These are phyloP conservation scores for Salix udensis DNA, from an alignment of 345 rosid genomes.

Conservation along the genomic window DNA sequence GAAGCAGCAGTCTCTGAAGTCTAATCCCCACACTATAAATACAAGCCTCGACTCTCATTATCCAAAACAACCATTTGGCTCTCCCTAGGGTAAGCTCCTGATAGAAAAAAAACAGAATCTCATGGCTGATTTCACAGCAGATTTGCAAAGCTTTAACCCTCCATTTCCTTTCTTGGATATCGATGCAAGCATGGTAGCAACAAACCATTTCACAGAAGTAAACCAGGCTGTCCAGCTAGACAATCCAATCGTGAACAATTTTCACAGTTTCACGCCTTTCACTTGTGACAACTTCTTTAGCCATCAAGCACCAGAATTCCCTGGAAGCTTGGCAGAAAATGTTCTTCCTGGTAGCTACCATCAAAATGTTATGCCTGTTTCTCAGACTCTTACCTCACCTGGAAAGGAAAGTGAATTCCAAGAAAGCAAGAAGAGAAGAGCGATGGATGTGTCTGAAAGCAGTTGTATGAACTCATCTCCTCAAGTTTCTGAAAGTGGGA, in stretches of 20 bases:
- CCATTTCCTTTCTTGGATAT: constrained; percentile 30
- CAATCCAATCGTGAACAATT: constrained; percentile 25
- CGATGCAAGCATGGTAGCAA: constrained; percentile 32
- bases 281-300: constrained; percentile 36
- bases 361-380: constrained; percentile 12
- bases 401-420: constrained; percentile 29
- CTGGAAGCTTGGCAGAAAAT: constrained; percentile 25
- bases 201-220: constrained; percentile 33
- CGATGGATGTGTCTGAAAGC: constrained; percentile 29
- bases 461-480: constrained; percentile 35
- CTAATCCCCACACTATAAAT: constrained; percentile 27
- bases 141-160: constrained; percentile 27
- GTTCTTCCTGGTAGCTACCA: constrained; percentile 21
- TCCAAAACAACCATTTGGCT: constrained; percentile 17
- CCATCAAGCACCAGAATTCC: constrained; percentile 32
- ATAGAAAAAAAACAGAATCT: neutral
- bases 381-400: constrained; percentile 17
- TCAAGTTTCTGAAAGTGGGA: constrained; percentile 31
- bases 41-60: constrained; percentile 9
- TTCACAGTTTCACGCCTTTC: constrained; percentile 33
- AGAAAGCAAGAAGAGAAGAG: constrained; percentile 43
- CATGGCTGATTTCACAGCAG: constrained; percentile 44
- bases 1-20: neutral
- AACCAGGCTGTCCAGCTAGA: constrained; percentile 21
- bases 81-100: neutral